A percentile compares a stretch with the other conserved stretches of the same genome.
phyloP scores from a whole-genome alignment of 768 basidiomycete genomes.

The Phlebiopsis gigantea region DNA sequence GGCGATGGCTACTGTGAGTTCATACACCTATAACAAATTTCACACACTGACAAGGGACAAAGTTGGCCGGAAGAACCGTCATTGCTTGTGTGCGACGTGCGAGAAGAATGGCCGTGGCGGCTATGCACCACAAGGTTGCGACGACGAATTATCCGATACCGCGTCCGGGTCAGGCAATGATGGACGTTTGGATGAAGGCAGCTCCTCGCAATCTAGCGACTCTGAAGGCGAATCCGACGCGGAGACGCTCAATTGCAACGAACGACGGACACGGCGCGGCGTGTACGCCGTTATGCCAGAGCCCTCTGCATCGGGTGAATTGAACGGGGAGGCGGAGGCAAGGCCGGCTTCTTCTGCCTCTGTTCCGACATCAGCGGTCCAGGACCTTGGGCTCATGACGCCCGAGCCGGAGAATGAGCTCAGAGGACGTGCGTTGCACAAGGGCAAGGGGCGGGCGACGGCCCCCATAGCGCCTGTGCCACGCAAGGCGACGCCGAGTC shows the following conservation, averaged over 20 bases:
- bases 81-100: constrained; percentile 85
- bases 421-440: constrained; percentile 9
- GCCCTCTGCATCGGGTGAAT: constrained; percentile 58
- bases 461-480: constrained; percentile 5
- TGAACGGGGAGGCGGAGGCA: constrained; percentile 41
- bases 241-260: constrained; percentile 59
- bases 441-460: constrained; percentile 6
- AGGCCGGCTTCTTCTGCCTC: constrained; percentile 39
- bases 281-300: constrained; percentile 69
- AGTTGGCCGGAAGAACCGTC: constrained; percentile 66
- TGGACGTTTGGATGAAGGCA: constrained; percentile 42
- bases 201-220: constrained; percentile 17
- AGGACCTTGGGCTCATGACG: constrained; percentile 21
- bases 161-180: constrained; percentile 29
- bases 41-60: constrained; percentile 18
- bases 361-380: constrained; percentile 21
- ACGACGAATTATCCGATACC: constrained; percentile 40
- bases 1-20: constrained; percentile 86
- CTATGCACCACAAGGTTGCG: constrained; percentile 51
- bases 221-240: constrained; percentile 19
- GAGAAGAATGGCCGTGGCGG: constrained; percentile 73
- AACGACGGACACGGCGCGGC: constrained; percentile 74
- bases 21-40: constrained; percentile 10
- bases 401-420: constrained; percentile 22
- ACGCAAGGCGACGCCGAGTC: constrained; percentile 7